These are phyloP conservation scores for Chlorophyllum brunneum DNA, from an alignment of 768 basidiomycete genomes.

Conservation along the genomic window DNA sequence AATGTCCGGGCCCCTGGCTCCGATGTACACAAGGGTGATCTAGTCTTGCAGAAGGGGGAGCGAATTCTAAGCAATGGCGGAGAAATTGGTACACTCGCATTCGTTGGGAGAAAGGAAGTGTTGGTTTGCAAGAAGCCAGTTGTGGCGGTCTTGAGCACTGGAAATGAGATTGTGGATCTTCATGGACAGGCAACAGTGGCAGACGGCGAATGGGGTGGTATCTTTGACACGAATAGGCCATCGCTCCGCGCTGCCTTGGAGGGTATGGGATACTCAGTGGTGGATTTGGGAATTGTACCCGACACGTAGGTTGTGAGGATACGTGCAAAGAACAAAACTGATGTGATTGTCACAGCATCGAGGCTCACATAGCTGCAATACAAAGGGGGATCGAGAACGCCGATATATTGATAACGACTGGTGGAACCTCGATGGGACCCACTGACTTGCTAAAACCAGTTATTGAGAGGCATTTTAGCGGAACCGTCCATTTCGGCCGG, in stretches of 20 bases:
- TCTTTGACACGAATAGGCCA: constrained; percentile 86
- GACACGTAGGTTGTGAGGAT: constrained; percentile 52
- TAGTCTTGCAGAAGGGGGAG: constrained; percentile 61
- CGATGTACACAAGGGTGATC: constrained; percentile 65
- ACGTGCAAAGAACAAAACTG: not conserved
- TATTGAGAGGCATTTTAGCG: constrained; percentile 73
- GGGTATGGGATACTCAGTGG: constrained; percentile 68
- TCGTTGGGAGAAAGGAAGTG: constrained; percentile 73
- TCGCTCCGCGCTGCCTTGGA: constrained; percentile 67
- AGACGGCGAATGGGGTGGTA: constrained; percentile 56
- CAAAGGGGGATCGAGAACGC: constrained; percentile 52
- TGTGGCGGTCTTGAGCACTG: constrained; percentile 81
- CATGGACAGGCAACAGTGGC: constrained; percentile 34
- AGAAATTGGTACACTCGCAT: constrained; percentile 79
- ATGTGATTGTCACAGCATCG: constrained; percentile 34
- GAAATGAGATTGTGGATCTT: constrained; percentile 75
- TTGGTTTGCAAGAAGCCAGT: constrained; percentile 66
- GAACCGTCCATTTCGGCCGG: constrained; percentile 81
- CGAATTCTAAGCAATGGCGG: constrained; percentile 66
- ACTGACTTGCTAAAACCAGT: constrained; percentile 85
- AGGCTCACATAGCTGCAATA: constrained; percentile 56
- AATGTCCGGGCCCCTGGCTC: constrained; percentile 74
- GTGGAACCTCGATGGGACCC: constrained; percentile 90
- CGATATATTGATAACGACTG: constrained; percentile 80
- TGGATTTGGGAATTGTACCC: constrained; percentile 77